phyloP scores from a whole-genome alignment of 2,329 filamentous ascomycete genomes.

The Stagonosporopsis chrysanthemi region DNA sequence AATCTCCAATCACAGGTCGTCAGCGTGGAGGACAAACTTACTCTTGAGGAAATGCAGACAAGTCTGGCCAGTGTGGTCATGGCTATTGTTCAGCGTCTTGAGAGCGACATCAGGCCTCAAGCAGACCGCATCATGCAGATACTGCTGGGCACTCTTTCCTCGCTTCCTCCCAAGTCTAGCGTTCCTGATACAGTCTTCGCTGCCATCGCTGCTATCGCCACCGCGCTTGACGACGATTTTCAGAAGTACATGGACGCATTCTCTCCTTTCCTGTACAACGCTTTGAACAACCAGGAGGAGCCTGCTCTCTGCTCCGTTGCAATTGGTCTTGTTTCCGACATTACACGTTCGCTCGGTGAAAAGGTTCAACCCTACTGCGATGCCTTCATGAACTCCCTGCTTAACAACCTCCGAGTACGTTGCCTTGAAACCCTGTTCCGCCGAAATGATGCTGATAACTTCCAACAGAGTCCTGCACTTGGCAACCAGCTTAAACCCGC shows the following conservation, averaged over 20 bases:
- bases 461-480: slow-evolving; percentile 74
- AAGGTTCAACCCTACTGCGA: slow-evolving; percentile 96
- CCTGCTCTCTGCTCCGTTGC: slow-evolving; percentile 94
- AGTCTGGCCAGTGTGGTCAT: slow-evolving; percentile 91
- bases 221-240: slow-evolving; percentile 90
- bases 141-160: slow-evolving; percentile 79
- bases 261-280: slow-evolving; percentile 89
- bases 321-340: slow-evolving; percentile 95
- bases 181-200: slow-evolving; percentile 95
- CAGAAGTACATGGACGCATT: slow-evolving; percentile 98
- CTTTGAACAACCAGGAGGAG: slow-evolving; percentile 94
- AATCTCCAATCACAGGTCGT: slow-evolving; percentile 92
- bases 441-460: slow-evolving; percentile 1
- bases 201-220: slow-evolving; percentile 89
- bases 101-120: slow-evolving; percentile 88
- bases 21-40: slow-evolving; percentile 95
- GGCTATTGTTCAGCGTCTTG: slow-evolving; percentile 88
- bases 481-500: slow-evolving; percentile 98
- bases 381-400: slow-evolving; percentile 95
- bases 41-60: slow-evolving; percentile 96
- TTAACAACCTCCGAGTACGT: slow-evolving; percentile 85
- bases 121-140: slow-evolving; percentile 94
- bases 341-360: slow-evolving; percentile 88
- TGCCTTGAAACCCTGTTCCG: not conserved
- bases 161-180: slow-evolving; percentile 82